A percentile compares a stretch with the other conserved stretches of the same genome.
Evolutionary conservation across 768 basidiomycete species (phyloP).

Genomic region (Suillus sp.): DNA sequence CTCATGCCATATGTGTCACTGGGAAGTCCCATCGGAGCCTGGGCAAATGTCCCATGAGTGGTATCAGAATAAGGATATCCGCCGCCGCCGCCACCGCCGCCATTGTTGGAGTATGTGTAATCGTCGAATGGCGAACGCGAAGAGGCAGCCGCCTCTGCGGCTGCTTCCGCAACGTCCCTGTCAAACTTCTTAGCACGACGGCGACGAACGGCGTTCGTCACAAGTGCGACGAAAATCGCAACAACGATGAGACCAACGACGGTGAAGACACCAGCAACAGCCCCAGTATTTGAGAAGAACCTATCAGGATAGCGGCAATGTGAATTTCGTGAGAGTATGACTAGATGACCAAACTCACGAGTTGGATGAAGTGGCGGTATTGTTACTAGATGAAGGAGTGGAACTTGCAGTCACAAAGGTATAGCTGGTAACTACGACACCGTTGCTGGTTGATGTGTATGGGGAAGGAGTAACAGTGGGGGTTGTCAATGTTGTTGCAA

Average conservation of each 20-base stretch:
- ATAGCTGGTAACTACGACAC: neutral
- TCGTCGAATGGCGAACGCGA: slow-evolving; percentile 57
- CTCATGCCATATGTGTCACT: slow-evolving; percentile 54
- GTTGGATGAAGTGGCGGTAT: slow-evolving; percentile 15
- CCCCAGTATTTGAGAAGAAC: slow-evolving; percentile 73
- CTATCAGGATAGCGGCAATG: slow-evolving; percentile 33
- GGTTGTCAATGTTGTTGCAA: neutral
- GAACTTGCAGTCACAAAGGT: slow-evolving; percentile 2
- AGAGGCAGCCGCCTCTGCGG: slow-evolving; percentile 59
- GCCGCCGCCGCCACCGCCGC: slow-evolving; percentile 19
- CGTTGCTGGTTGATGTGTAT: slow-evolving; percentile 10
- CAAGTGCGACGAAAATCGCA: slow-evolving; percentile 49
- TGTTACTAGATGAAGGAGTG: neutral
- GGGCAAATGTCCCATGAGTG: slow-evolving; percentile 58
- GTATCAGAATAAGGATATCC: slow-evolving; percentile 47
- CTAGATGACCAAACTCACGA: slow-evolving; percentile 25
- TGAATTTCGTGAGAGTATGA: slow-evolving; percentile 10
- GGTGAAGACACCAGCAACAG: slow-evolving; percentile 71
- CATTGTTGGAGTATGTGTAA: slow-evolving; percentile 32
- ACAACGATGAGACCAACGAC: slow-evolving; percentile 66
- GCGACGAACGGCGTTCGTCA: slow-evolving; percentile 58
- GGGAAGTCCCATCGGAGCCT: slow-evolving; percentile 43
- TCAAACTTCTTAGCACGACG: slow-evolving; percentile 68
- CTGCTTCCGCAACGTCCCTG: slow-evolving; percentile 72
- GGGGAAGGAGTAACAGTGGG: slow-evolving; percentile 4